phyloP scores from a whole-genome alignment of 306 rosid species.

The Hippophae rhamnoides region DNA sequence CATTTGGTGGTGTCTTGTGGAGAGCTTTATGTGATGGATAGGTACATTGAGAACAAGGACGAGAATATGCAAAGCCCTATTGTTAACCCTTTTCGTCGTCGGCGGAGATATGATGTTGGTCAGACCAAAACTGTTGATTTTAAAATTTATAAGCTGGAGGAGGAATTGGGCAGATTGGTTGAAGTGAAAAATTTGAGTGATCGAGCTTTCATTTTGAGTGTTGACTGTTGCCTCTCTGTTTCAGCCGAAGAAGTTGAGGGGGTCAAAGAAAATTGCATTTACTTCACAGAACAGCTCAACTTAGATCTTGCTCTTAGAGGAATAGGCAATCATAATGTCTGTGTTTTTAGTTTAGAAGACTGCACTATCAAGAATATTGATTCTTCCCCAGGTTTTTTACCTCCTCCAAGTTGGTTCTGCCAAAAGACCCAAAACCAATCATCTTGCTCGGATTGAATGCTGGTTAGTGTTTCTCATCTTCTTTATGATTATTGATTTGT shows the following conservation, averaged over 20 bases:
- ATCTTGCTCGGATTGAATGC: no score
- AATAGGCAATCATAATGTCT: constrained; percentile 15
- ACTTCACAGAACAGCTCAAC: constrained; percentile 21
- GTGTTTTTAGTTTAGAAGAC: constrained; percentile 33
- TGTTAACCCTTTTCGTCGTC: not conserved
- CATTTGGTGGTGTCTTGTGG: constrained; percentile 64
- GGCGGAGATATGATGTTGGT: not conserved
- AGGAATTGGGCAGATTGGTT: constrained; percentile 35
- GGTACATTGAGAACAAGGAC: constrained; percentile 22
- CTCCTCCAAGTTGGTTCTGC: not conserved
- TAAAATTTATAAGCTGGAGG: constrained; percentile 37
- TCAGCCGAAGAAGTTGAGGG: constrained; percentile 19
- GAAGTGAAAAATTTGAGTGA: constrained; percentile 28
- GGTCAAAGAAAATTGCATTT: constrained; percentile 28
- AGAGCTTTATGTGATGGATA: constrained; percentile 54
- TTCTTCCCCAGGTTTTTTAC: constrained; percentile 18
- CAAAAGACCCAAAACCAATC: no score
- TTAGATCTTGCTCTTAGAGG: constrained; percentile 1
- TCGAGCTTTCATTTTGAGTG: constrained; percentile 21
- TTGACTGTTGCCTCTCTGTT: constrained; percentile 25
- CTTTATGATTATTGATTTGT: no score
- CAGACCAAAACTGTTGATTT: constrained; percentile 29
- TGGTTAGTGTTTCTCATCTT: no score
- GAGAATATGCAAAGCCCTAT: not conserved
- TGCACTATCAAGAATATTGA: constrained; percentile 18